These are phyloP conservation scores for Magnolia sinica DNA, from an alignment of 164 flowering plant genomes.

Conservation along the genomic window DNA sequence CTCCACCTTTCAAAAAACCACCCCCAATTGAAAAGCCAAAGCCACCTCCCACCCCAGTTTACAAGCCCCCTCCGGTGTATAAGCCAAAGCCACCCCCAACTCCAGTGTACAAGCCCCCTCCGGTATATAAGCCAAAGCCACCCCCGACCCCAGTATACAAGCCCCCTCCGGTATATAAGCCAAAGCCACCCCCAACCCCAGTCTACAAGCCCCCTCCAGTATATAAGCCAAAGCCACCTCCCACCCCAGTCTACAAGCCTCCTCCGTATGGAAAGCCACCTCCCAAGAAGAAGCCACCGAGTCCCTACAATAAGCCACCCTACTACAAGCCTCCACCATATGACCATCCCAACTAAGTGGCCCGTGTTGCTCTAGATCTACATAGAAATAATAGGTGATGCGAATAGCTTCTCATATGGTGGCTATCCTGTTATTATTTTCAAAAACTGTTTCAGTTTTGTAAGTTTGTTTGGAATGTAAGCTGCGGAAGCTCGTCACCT, in stretches of 20 bases:
- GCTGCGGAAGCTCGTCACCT: too few species aligned
- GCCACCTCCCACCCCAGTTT: neutral
- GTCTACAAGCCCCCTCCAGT: neutral
- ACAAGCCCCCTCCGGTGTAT: neutral
- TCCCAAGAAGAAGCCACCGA: neutral
- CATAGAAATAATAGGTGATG: neutral
- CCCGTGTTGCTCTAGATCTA: neutral
- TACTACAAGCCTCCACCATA: neutral
- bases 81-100: neutral
- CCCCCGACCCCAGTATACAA: neutral
- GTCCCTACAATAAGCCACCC: neutral
- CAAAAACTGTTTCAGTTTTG: too few species aligned
- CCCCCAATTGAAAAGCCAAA: neutral
- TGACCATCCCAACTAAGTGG: neutral
- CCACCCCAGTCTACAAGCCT: neutral
- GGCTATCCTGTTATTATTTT: too few species aligned
- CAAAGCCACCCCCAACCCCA: neutral
- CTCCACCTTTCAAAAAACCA: neutral
- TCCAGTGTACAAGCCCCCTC: neutral
- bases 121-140: neutral
- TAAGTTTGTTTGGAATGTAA: too few species aligned
- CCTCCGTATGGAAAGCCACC: neutral
- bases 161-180: neutral
- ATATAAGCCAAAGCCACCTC: neutral
- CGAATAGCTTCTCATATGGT: neutral